Conservation (phyloP, 2,329 filamentous ascomycete genomes). For the Orbilia javanica region DNA sequence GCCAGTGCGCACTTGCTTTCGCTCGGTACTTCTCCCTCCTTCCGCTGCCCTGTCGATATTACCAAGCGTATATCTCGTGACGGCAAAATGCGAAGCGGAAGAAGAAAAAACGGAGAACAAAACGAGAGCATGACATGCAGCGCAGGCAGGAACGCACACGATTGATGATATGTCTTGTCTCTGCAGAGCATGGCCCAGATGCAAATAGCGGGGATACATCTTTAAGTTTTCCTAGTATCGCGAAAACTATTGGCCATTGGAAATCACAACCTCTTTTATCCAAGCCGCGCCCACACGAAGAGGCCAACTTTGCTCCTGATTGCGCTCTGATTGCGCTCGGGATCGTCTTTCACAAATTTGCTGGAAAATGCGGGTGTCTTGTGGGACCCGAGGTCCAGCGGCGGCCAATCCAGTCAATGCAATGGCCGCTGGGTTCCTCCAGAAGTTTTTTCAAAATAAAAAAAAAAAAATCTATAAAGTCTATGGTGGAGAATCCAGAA, state of each 20-base stretch:
- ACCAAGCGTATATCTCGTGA: slow-evolving; percentile 20
- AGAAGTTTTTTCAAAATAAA: not conserved
- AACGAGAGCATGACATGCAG: slow-evolving; percentile 35
- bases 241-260: slow-evolving; percentile 12
- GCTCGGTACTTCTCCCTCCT: slow-evolving; percentile 38
- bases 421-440: not conserved
- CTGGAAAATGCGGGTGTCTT: slow-evolving; percentile 16
- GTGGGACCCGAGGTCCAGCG: slow-evolving; percentile 25
- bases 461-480: not conserved
- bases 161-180: slow-evolving; percentile 8
- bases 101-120: not conserved
- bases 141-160: slow-evolving; percentile 2
- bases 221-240: not conserved
- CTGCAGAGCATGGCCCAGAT: not conserved
- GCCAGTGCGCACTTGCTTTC: slow-evolving; percentile 5
- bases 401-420: slow-evolving; percentile 10
- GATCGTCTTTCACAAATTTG: slow-evolving; percentile 24
- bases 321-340: slow-evolving; percentile 48
- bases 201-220: slow-evolving; percentile 11
- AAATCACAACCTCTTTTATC: slow-evolving; percentile 52
- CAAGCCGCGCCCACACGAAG: slow-evolving; percentile 22
- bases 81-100: slow-evolving; percentile 38
- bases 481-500: slow-evolving; percentile 35
- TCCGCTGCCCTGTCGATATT: slow-evolving; percentile 53
- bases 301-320: slow-evolving; percentile 26